Evolutionary conservation across 2,329 filamentous ascomycete species (phyloP), one percentile per base, ranked within the genome.

Genomic region (Arthroderma sp.): DNA sequence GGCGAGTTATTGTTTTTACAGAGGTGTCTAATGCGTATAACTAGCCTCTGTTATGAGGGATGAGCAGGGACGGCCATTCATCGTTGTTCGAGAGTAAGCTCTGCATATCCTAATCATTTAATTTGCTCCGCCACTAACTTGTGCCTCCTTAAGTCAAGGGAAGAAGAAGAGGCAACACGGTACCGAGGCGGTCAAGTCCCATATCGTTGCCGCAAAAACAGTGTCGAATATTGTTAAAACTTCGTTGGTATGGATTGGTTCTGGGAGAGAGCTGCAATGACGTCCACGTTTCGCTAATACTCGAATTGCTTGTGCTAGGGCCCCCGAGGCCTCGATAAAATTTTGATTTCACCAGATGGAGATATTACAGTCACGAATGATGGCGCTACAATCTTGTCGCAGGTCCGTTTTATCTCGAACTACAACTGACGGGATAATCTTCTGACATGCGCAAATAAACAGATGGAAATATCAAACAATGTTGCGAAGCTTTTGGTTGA

Each of bases 341-440:
- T 98, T 62, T 78, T 98, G 57, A 98, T 98, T 58, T 98, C 91
- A 42, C 85, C 91, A 50, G 91, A 98, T 64, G 91, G 91, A 64
- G 91, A 98, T 68, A 98, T 98, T 65, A 98, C 91, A 50, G 87
- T 98, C 50, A 98, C 91, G 55, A 98, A 98, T 71, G 91, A 98
- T 70, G 91, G 91, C 59, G 93, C 93, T 45, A 98, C 91, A 38
- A 98, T 98, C 58, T 74, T 98, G 55, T 82, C 85, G 57, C 87
- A 80, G 65, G 71, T 73, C 59, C 50, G 61, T 58, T 36, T 22
- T 22, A 22, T 22, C 15, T 22, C 15, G 15, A 22, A 22, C 15
- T 1, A 22, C 15, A 22, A 22, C 15, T 22, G 15, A 22, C 15
- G 15, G 15, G 15, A 22, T 22, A 22, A 22, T 22, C 15, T 43